phyloP scores from a whole-genome alignment of 2,329 filamentous ascomycete species.

The Emergomyces orientalis region DNA sequence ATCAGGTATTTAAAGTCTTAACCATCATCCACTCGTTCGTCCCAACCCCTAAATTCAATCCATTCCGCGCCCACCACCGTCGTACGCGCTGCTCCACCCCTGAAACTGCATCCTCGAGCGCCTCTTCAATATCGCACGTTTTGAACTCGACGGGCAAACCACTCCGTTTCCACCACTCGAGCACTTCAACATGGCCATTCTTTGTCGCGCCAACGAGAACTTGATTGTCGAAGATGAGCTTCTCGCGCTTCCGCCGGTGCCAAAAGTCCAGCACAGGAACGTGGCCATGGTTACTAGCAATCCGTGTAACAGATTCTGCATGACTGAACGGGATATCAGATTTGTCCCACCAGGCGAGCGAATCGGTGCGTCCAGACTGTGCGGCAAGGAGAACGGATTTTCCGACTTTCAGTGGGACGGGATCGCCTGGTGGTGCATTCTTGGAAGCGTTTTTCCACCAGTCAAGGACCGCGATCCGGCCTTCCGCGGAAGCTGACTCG shows the following conservation, averaged over 20 bases:
- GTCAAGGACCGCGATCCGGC: slow-evolving; percentile 74
- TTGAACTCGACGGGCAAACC: slow-evolving; percentile 79
- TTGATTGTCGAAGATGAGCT: slow-evolving; percentile 72
- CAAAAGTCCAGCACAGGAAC: slow-evolving; percentile 76
- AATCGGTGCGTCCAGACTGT: slow-evolving; percentile 67
- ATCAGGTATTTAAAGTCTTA: slow-evolving; percentile 47
- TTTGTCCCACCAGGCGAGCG: slow-evolving; percentile 79
- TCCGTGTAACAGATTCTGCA: slow-evolving; percentile 71
- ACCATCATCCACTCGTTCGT: slow-evolving; percentile 87
- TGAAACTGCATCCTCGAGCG: slow-evolving; percentile 74
- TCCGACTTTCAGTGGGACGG: slow-evolving; percentile 62
- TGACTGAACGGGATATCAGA: slow-evolving; percentile 71
- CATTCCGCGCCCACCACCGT: slow-evolving; percentile 81
- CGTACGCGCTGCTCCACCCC: slow-evolving; percentile 63
- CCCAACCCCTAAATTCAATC: slow-evolving; percentile 68
- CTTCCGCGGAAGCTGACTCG: slow-evolving; percentile 76
- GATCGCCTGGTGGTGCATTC: slow-evolving; percentile 45
- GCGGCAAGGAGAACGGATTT: slow-evolving; percentile 76
- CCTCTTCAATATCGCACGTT: slow-evolving; percentile 91
- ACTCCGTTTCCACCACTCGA: slow-evolving; percentile 81
- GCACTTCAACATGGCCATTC: slow-evolving; percentile 69
- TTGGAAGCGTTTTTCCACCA: slow-evolving; percentile 77
- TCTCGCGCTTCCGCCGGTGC: slow-evolving; percentile 63
- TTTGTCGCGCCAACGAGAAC: slow-evolving; percentile 81
- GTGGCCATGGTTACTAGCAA: slow-evolving; percentile 76